Conservation (phyloP, 139 green algal species). For the Axilococcus clingmanii region DNA sequence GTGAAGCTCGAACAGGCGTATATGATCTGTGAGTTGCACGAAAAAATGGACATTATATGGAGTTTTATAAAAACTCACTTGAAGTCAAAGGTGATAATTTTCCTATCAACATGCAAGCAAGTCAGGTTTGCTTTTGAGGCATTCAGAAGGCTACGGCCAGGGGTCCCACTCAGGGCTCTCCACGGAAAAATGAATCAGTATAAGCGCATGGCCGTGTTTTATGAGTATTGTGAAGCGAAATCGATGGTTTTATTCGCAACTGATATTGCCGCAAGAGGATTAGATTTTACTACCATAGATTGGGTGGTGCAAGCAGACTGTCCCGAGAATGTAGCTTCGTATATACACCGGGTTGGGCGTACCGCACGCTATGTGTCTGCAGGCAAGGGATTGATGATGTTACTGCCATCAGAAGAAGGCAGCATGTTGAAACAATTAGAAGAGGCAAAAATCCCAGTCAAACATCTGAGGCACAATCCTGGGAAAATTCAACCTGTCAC, state of each 20-base stretch:
- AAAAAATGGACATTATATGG: slow-evolving; percentile 94
- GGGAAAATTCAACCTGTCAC: slow-evolving; percentile 59
- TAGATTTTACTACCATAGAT: slow-evolving; percentile 93
- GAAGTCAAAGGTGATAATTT: slow-evolving; percentile 74
- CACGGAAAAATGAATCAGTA: slow-evolving; percentile 95
- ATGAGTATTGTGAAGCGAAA: slow-evolving; percentile 71
- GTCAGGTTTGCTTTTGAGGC: slow-evolving; percentile 88
- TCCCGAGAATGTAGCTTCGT: slow-evolving; percentile 81
- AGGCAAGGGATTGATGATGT: slow-evolving; percentile 68
- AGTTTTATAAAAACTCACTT: slow-evolving; percentile 88
- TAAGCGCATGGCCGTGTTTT: slow-evolving; percentile 74
- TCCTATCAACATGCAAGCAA: slow-evolving; percentile 96
- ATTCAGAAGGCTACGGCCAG: slow-evolving; percentile 82
- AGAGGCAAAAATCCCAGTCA: slow-evolving; percentile 74
- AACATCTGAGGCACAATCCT: slow-evolving; percentile 69
- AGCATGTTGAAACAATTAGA: slow-evolving; percentile 51
- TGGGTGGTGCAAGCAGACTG: slow-evolving; percentile 99
- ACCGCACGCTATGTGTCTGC: slow-evolving; percentile 59
- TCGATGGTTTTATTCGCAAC: slow-evolving; percentile 88
- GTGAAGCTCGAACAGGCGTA: slow-evolving; percentile 82
- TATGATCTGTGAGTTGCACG: slow-evolving; percentile 48
- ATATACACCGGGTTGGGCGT: slow-evolving; percentile 90
- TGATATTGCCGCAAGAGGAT: slow-evolving; percentile 89
- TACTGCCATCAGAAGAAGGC: slow-evolving; percentile 57
- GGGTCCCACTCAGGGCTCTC: slow-evolving; percentile 74